These are phyloP conservation scores for Scedosporium apiospermum DNA, from an alignment of 2,329 filamentous ascomycete genomes.

Conservation along the genomic window DNA sequence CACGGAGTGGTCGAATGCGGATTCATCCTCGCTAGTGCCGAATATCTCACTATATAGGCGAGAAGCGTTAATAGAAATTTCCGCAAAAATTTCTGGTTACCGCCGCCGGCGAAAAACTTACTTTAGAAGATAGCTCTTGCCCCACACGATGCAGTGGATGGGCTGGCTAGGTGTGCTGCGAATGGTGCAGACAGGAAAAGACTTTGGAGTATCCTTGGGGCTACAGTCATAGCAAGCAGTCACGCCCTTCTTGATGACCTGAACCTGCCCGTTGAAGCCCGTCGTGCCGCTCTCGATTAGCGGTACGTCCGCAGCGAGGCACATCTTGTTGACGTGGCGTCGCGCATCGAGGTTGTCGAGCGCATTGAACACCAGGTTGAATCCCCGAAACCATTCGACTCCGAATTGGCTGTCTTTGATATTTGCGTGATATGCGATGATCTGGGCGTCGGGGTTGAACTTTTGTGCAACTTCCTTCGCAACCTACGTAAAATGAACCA, in stretches of 20 bases:
- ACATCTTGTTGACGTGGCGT: constrained; percentile 96
- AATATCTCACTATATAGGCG: constrained; percentile 59
- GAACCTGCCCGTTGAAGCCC: constrained; percentile 94
- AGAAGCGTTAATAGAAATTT: neutral
- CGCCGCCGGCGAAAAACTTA: constrained; percentile 18
- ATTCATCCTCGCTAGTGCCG: constrained; percentile 79
- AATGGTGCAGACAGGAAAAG: constrained; percentile 94
- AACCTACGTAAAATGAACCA: constrained; percentile 43
- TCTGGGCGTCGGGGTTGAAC: constrained; percentile 82
- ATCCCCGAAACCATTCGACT: constrained; percentile 76
- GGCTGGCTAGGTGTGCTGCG: constrained; percentile 91
- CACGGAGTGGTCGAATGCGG: constrained; percentile 68
- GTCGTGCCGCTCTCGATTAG: constrained; percentile 95
- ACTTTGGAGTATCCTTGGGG: constrained; percentile 80
- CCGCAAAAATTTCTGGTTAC: neutral
- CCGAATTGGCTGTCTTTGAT: constrained; percentile 87
- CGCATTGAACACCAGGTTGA: constrained; percentile 88
- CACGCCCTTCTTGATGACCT: constrained; percentile 84
- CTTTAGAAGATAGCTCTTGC: constrained; percentile 89
- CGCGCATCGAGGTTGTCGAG: constrained; percentile 91
- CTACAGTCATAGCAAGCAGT: constrained; percentile 97
- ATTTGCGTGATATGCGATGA: constrained; percentile 85
- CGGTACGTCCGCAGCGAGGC: constrained; percentile 79
- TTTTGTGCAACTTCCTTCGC: constrained; percentile 83
- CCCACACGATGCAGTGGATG: constrained; percentile 99